Percentiles rank a stretch among this genome's conserved stretches.
phyloP scores from a whole-genome alignment of 2,329 filamentous ascomycete genomes.

The Microthyrium microscopicum region DNA sequence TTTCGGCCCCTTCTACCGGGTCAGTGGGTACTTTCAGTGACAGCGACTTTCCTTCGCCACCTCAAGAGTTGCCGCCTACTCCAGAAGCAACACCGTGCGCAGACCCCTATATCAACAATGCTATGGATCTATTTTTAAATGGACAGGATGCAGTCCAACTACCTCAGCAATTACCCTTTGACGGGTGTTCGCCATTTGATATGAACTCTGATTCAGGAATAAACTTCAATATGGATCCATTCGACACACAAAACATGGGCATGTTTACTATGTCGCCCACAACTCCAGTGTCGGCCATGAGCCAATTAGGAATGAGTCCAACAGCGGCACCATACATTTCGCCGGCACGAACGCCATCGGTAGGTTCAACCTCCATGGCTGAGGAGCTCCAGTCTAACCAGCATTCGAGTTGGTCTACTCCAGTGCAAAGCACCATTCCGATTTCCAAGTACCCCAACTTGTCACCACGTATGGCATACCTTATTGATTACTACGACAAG shows the following conservation, averaged over 20 bases:
- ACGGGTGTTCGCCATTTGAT: constrained; percentile 2
- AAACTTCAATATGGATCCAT: neutral
- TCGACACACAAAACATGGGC: neutral
- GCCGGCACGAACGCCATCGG: too few species aligned
- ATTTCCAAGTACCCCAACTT: constrained; percentile 41
- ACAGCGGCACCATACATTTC: too few species aligned
- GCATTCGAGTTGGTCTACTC: constrained; percentile 13
- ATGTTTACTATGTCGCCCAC: constrained; percentile 1
- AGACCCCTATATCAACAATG: constrained; percentile 20
- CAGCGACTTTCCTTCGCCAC: constrained; percentile 28
- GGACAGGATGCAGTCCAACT: constrained; percentile 12
- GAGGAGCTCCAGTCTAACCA: neutral
- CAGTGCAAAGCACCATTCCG: constrained; percentile 28
- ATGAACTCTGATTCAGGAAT: neutral
- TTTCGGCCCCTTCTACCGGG: constrained; percentile 26
- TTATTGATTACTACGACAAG: constrained; percentile 87
- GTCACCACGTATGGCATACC: constrained; percentile 65
- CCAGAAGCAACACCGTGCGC: constrained; percentile 26
- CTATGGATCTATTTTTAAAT: constrained; percentile 17
- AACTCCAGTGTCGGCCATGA: neutral
- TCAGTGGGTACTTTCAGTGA: constrained; percentile 31
- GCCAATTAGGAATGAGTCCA: too few species aligned
- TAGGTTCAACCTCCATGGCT: too few species aligned
- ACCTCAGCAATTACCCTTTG: neutral
- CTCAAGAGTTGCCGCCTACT: constrained; percentile 29